A percentile compares a stretch with the other conserved stretches of the same genome.
Evolutionary conservation across 371 early-diverging fungal species (phyloP).

Genomic region (Actinomucor elegans): DNA sequence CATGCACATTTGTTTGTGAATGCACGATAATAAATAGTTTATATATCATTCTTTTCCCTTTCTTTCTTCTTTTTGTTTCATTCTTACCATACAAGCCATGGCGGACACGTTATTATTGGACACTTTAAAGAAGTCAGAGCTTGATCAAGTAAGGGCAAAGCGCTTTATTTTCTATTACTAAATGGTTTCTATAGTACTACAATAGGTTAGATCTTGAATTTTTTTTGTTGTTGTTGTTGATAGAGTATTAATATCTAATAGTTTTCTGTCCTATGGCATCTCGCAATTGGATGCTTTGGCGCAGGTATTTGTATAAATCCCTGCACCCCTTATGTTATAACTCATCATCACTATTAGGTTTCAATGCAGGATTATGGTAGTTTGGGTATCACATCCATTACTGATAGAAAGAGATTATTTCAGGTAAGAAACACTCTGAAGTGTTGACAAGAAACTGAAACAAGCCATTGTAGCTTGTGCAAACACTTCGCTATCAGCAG

Average conservation of each 20-base stretch:
- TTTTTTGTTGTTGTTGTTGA: neutral
- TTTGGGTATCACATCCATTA: constrained; percentile 71
- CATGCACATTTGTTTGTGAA: no score
- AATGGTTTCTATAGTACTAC: no score
- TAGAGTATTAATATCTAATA: neutral
- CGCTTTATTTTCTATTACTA: neutral
- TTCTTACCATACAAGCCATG: no score
- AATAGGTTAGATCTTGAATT: constrained; percentile 12
- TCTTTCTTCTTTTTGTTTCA: no score
- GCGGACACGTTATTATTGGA: constrained; percentile 20
- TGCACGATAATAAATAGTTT: no score
- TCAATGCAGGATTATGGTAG: constrained; percentile 75
- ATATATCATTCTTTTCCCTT: no score
- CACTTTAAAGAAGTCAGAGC: constrained; percentile 26
- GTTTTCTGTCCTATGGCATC: constrained; percentile 48
- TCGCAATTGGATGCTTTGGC: constrained; percentile 41
- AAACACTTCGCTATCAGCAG: constrained; percentile 18
- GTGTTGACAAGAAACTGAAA: constrained; percentile 16
- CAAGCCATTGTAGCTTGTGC: constrained; percentile 48
- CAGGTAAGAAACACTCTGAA: constrained; percentile 8
- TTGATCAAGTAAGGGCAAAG: constrained; percentile 26
- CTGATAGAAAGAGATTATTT: constrained; percentile 71
- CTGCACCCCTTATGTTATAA: neutral
- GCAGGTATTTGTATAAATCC: constrained; percentile 24
- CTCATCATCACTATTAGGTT: constrained; percentile 32